Evolutionary conservation across 805 yeast genomes (phyloP).

Genomic region (Candida patagonica): DNA sequence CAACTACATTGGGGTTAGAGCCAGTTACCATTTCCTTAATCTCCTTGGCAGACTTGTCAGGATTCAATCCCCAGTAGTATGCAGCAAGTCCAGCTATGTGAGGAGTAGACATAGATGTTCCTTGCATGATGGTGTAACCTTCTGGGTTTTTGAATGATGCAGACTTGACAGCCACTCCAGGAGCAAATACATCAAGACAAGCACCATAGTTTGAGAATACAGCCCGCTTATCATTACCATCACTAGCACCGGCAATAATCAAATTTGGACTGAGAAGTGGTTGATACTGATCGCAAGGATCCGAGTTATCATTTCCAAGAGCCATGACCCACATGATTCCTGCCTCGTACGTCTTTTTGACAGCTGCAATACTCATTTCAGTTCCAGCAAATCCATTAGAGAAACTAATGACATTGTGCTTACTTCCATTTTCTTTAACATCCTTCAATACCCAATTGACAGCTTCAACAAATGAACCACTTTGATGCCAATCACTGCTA

Average conservation of each 20-base stretch:
- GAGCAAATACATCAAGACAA: slow-evolving; percentile 95
- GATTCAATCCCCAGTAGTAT: slow-evolving; percentile 80
- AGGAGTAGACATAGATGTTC: slow-evolving; percentile 98
- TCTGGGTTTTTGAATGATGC: slow-evolving; percentile 24
- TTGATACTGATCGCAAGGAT: slow-evolving; percentile 89
- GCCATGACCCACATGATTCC: slow-evolving; percentile 94
- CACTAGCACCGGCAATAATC: slow-evolving; percentile 94
- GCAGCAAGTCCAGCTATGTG: slow-evolving; percentile 89
- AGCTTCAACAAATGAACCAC: slow-evolving; percentile 50
- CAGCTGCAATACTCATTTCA: slow-evolving; percentile 77
- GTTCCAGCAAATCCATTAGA: slow-evolving; percentile 92
- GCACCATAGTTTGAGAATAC: slow-evolving; percentile 91
- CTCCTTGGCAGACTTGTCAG: slow-evolving; percentile 33
- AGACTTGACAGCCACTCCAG: slow-evolving; percentile 83
- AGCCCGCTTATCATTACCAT: slow-evolving; percentile 82
- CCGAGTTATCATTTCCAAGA: slow-evolving; percentile 90
- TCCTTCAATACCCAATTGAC: slow-evolving; percentile 64
- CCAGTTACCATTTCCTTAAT: slow-evolving; percentile 12
- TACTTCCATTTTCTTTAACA: slow-evolving; percentile 35
- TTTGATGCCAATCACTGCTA: slow-evolving; percentile 47
- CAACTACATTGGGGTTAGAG: slow-evolving; percentile 11
- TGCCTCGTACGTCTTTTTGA: slow-evolving; percentile 77
- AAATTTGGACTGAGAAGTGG: slow-evolving; percentile 44
- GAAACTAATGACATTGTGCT: slow-evolving; percentile 53
- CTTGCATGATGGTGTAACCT: slow-evolving; percentile 39